Percentiles rank a stretch among this genome's conserved stretches.
These are phyloP conservation scores for Yamadazyma jaroonii DNA, from an alignment of 1,139 yeast genomes.

Conservation along the genomic window DNA sequence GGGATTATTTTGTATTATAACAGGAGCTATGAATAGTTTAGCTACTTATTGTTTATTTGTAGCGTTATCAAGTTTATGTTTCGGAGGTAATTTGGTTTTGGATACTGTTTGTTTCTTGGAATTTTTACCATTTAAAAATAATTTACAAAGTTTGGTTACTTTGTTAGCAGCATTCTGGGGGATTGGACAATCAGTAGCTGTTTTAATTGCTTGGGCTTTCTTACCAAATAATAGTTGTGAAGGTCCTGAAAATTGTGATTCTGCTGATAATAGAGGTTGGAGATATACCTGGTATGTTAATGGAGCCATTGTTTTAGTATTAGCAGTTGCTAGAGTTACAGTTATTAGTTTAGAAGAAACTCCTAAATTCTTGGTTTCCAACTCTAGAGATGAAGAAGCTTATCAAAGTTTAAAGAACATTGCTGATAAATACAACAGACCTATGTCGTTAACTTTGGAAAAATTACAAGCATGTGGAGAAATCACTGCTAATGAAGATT, in stretches of 20 bases:
- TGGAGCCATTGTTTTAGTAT: slow-evolving; percentile 49
- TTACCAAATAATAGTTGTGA: slow-evolving; percentile 49
- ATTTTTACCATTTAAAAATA: slow-evolving; percentile 48
- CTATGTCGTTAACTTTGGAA: slow-evolving; percentile 43
- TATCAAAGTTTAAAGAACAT: slow-evolving; percentile 30
- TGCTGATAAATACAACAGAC: slow-evolving; percentile 42
- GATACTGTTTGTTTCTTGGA: slow-evolving; percentile 63
- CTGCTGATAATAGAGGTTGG: slow-evolving; percentile 55
- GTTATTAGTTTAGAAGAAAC: slow-evolving; percentile 51
- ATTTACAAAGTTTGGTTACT: slow-evolving; percentile 48
- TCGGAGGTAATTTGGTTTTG: slow-evolving; percentile 61
- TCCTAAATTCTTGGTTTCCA: slow-evolving; percentile 54
- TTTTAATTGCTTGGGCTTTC: slow-evolving; percentile 56
- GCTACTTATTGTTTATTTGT: slow-evolving; percentile 50
- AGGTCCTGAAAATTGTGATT: slow-evolving; percentile 36
- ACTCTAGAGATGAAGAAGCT: slow-evolving; percentile 54
- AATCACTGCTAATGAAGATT: slow-evolving; percentile 24
- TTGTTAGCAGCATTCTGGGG: slow-evolving; percentile 64
- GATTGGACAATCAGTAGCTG: slow-evolving; percentile 56
- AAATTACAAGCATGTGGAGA: slow-evolving; percentile 45
- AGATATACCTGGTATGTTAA: slow-evolving; percentile 55
- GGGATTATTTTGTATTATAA: slow-evolving; percentile 49
- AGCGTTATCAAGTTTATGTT: slow-evolving; percentile 43
- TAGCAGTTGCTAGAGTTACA: slow-evolving; percentile 47
- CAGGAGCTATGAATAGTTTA: slow-evolving; percentile 50